phyloP scores from a whole-genome alignment of 495 filamentous ascomycete genomes.

The Tuber borchii region DNA sequence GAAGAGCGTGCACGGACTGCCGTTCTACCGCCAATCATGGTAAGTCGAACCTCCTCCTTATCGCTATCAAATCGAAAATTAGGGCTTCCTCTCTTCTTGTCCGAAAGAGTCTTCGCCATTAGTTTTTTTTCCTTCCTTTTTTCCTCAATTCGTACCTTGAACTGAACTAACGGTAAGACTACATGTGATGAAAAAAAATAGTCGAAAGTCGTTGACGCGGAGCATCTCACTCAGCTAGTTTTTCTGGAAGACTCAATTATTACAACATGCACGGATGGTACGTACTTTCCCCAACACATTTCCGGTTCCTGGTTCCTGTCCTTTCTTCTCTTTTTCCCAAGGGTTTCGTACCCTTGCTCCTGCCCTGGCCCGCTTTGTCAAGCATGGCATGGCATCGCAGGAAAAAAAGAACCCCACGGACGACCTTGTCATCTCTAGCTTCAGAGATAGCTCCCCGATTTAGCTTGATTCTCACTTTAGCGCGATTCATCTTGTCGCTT shows the following conservation, averaged over 20 bases:
- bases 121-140: neutral
- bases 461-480: conserved; percentile 28
- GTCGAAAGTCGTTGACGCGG: conserved; percentile 78
- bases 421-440: neutral
- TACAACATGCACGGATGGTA: conserved; percentile 82
- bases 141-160: neutral
- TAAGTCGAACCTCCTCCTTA: conserved; percentile 44
- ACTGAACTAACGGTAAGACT: conserved; percentile 11
- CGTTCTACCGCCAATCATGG: conserved; percentile 88
- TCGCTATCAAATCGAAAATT: conserved; percentile 25
- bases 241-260: conserved; percentile 89
- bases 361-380: neutral
- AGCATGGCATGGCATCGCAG: neutral
- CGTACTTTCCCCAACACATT: conserved; percentile 34
- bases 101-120: neutral
- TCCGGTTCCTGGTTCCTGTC: neutral
- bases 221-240: conserved; percentile 80
- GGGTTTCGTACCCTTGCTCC: neutral
- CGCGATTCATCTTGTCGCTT: conserved; percentile 8
- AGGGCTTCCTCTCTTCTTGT: neutral
- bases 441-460: neutral
- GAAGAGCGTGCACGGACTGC: conserved; percentile 73
- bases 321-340: neutral
- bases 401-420: neutral
- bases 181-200: conserved; percentile 41